A percentile compares a stretch with the other conserved stretches of the same genome.
Evolutionary conservation across 352 stramenopile genomes (phyloP).

Genomic region (Discostella stelligera): DNA sequence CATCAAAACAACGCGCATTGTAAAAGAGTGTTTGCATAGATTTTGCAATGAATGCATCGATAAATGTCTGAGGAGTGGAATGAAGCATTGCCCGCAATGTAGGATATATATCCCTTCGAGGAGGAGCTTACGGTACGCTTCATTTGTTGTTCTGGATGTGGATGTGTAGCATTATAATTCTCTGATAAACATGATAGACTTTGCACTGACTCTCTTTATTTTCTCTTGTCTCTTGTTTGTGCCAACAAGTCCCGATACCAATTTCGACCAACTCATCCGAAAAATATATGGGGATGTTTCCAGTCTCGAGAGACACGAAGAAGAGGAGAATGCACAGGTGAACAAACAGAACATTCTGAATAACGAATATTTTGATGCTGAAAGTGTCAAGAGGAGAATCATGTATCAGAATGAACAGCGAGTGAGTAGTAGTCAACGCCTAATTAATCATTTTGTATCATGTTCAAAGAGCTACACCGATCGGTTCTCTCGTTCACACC

Average conservation of each 20-base stretch:
- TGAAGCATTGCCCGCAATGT: constrained; percentile 88
- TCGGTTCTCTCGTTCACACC: not conserved
- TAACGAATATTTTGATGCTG: constrained; percentile 76
- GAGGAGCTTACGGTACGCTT: constrained; percentile 79
- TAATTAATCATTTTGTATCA: not conserved
- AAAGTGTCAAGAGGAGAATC: constrained; percentile 83
- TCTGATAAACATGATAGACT: constrained; percentile 1
- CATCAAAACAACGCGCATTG: constrained; percentile 84
- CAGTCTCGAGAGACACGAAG: constrained; percentile 84
- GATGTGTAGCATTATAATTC: too few relatives aligned
- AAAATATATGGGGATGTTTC: constrained; percentile 87
- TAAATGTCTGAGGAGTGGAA: constrained; percentile 85
- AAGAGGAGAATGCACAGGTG: constrained; percentile 84
- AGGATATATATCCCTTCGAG: constrained; percentile 88
- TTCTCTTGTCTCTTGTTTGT: constrained; percentile 13
- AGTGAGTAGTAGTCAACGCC: constrained; percentile 32
- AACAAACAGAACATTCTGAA: constrained; percentile 85
- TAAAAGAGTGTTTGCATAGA: constrained; percentile 90
- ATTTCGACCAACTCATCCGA: constrained; percentile 87
- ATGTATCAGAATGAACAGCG: constrained; percentile 81
- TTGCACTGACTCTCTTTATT: not conserved
- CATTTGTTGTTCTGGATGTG: too few relatives aligned
- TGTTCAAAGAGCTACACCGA: not conserved
- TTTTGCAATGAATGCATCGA: constrained; percentile 90
- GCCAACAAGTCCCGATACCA: constrained; percentile 68